phyloP scores from a whole-genome alignment of 306 rosid species.

The Ormosia semicastrata region DNA sequence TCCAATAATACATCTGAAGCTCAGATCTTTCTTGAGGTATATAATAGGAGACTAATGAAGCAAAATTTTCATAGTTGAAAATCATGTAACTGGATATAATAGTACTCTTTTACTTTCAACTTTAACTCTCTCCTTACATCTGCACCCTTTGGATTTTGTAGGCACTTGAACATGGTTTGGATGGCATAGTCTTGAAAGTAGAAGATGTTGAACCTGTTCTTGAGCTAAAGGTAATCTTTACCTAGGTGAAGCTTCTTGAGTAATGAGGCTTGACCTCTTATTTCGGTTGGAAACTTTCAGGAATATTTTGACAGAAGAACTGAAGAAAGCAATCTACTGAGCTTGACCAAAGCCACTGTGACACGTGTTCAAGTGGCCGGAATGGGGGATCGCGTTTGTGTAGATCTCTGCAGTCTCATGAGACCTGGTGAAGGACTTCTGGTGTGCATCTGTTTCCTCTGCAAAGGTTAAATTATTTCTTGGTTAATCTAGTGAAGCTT shows the following conservation, averaged over 20 bases:
- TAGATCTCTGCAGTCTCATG: conserved; percentile 91
- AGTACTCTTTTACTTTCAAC: neutral
- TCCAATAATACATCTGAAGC: conserved; percentile 64
- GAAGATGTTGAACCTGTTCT: conserved; percentile 72
- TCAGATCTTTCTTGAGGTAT: conserved; percentile 80
- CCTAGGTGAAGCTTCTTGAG: conserved; percentile 23
- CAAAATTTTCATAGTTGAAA: neutral
- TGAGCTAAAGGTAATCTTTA: conserved; percentile 68
- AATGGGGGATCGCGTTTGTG: conserved; percentile 97
- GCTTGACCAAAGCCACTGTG: conserved; percentile 74
- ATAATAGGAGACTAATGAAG: neutral
- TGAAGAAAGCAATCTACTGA: conserved; percentile 58
- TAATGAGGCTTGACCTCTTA: conserved; percentile 34
- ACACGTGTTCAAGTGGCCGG: conserved; percentile 66
- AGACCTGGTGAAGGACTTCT: conserved; percentile 95
- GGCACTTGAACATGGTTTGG: conserved; percentile 90
- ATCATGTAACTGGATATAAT: neutral
- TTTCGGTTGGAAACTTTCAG: conserved; percentile 49
- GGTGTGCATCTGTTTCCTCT: conserved; percentile 41
- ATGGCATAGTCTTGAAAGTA: conserved; percentile 82
- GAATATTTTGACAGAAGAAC: conserved; percentile 84
- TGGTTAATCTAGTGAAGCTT: neutral
- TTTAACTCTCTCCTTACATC: neutral
- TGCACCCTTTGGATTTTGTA: conserved; percentile 34
- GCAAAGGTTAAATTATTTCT: neutral